Evolutionary conservation across 805 yeast species (phyloP).

Genomic region (Jamesozyma lodderae): DNA sequence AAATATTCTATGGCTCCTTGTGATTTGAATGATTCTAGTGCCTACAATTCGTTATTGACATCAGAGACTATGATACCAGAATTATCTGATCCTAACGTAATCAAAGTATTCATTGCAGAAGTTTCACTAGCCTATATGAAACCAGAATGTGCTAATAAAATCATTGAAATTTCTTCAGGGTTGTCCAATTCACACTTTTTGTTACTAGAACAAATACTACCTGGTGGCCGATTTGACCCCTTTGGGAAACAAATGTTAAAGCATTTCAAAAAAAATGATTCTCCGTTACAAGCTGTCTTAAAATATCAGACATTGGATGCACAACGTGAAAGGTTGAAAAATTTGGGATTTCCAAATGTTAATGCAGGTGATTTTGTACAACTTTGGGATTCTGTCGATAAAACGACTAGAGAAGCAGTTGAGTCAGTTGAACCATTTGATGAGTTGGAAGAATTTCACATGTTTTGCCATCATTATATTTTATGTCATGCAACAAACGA

Average conservation of each 20-base stretch:
- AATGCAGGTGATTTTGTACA: conserved; percentile 47
- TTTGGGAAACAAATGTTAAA: conserved; percentile 67
- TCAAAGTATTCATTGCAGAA: conserved; percentile 64
- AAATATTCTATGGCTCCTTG: conserved; percentile 57
- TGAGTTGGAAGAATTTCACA: conserved; percentile 73
- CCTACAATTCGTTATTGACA: conserved; percentile 28
- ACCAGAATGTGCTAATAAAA: conserved; percentile 52
- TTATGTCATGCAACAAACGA: conserved; percentile 54
- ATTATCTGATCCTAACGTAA: conserved; percentile 22
- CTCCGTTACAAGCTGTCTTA: conserved; percentile 60
- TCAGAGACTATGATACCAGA: conserved; percentile 5
- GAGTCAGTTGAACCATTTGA: conserved; percentile 59
- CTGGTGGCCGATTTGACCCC: conserved; percentile 52
- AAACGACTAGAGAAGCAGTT: conserved; percentile 34
- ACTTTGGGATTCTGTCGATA: conserved; percentile 47
- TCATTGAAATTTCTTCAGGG: conserved; percentile 39
- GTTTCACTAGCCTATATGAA: conserved; percentile 78
- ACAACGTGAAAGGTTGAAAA: conserved; percentile 43
- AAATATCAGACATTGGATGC: conserved; percentile 42
- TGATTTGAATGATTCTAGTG: conserved; percentile 43
- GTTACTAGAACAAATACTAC: conserved; percentile 62
- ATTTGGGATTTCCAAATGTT: conserved; percentile 38
- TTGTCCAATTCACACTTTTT: conserved; percentile 50
- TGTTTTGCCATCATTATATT: conserved; percentile 69
- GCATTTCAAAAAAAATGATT: conserved; percentile 56